Evolutionary conservation across 768 basidiomycete genomes (phyloP).

Genomic region (Leccinum obscurum): DNA sequence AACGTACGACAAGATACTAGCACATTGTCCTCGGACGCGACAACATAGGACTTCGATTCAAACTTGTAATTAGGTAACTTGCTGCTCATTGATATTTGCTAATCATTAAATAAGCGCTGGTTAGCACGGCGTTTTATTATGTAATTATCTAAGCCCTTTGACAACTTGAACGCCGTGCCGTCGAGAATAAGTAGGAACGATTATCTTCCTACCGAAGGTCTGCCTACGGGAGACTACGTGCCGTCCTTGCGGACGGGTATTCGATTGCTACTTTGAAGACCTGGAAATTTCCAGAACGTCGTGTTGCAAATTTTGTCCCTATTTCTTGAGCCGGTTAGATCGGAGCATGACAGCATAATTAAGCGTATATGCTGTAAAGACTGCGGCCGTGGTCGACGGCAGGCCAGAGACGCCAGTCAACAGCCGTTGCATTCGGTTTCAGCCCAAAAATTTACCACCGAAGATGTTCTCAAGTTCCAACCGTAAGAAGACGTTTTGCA

Average conservation of each 20-base stretch:
- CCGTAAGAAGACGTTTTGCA: neutral
- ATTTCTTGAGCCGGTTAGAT: too few species aligned
- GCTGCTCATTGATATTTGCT: neutral
- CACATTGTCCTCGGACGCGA: neutral
- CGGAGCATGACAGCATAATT: too few species aligned
- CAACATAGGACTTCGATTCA: neutral
- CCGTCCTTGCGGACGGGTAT: neutral
- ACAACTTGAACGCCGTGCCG: neutral
- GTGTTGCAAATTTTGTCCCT: too few species aligned
- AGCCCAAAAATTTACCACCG: neutral
- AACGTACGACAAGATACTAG: neutral
- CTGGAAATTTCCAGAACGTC: too few species aligned
- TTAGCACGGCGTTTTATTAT: neutral
- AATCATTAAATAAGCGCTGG: neutral
- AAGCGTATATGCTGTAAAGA: too few species aligned
- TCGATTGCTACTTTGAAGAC: neutral
- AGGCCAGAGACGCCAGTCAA: neutral
- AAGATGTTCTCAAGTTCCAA: neutral
- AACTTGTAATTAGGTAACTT: neutral
- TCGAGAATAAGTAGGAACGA: too few species aligned
- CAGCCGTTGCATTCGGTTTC: neutral
- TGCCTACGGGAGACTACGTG: too few species aligned
- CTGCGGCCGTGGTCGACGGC: too few species aligned
- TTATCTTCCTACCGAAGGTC: too few species aligned
- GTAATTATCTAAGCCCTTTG: neutral